Evolutionary conservation across 208 protist species (phyloP), one percentile per base, ranked within the genome.

Genomic region (Trypanosoma avium): DNA sequence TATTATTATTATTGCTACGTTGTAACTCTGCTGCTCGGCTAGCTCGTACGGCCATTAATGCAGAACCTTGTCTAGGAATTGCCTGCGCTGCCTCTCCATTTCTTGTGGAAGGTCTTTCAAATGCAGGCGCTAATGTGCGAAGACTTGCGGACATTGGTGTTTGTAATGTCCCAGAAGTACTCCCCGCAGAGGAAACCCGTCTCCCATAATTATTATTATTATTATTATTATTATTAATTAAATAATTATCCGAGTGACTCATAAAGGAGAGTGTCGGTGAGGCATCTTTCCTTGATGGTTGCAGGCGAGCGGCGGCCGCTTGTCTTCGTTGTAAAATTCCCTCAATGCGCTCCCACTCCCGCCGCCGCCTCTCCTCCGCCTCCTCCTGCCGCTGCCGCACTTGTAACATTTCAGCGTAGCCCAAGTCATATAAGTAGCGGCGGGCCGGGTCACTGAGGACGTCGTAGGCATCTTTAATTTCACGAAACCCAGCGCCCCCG

Each of bases 361-460:
- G 57, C 13, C 72, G 67, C 35, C 67, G 38, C 22, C 27, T 50
- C 33, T 64, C 27, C n/a, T 33, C 38, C 66, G 67, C 70, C 35
- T 67, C 46, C 53, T 61, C 63, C 21, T 57, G 36, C n/a, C 46
- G 60, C 58, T 69, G 33, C 42, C 42, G 52, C 30, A 76, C 57
- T 5, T 63, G 63, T 13, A 17, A 2, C 47, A 56, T 45, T 38
- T 46, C 66, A 24, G 52, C 60, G 62, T 92, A 93, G 56, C 68
- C 88, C 54, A 93, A 66, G 57, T 96, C 90, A 61, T 94, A 96
- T 33, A 96, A 56, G 48, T 94, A 94, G 13, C 90, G 86, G n/a
- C 87, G 84, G 17, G 85, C 81, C 2, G 90, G 85, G 40, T 96
- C 85, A 17, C 82, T 80, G 12, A 96, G 74, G 22, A 96, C 87